phyloP scores from a whole-genome alignment of 1,284 basidiomycete species.

The Ustilago vetiveriae region DNA sequence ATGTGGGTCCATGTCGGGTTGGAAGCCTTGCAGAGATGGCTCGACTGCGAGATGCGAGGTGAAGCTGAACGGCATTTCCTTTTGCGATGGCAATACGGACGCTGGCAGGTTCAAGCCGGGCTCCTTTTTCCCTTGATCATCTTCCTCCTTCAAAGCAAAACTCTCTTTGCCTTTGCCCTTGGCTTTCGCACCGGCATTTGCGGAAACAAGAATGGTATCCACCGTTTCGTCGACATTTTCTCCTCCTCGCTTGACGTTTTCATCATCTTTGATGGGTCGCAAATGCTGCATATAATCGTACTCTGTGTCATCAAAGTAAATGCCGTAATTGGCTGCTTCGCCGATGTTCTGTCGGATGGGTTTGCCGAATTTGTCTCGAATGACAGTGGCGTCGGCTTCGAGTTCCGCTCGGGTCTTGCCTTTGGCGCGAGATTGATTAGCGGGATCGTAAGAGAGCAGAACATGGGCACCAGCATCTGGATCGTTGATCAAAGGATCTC shows the following conservation, averaged over 20 bases:
- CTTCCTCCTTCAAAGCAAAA: conserved; percentile 47
- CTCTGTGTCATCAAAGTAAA: conserved; percentile 96
- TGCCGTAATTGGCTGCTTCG: conserved; percentile 87
- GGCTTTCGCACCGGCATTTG: conserved; percentile 31
- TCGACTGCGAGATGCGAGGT: conserved; percentile 43
- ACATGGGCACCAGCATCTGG: conserved; percentile 88
- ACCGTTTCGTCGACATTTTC: conserved; percentile 57
- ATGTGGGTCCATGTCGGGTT: conserved; percentile 96
- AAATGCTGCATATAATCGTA: conserved; percentile 99
- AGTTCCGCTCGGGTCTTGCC: conserved; percentile 81
- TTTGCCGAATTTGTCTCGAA: conserved; percentile 69
- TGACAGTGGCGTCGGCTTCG: conserved; percentile 72
- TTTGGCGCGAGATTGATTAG: conserved; percentile 68
- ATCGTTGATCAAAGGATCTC: conserved; percentile 94
- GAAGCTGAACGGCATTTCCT: conserved; percentile 49
- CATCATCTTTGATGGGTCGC: conserved; percentile 55
- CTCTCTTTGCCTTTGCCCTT: conserved; percentile 47
- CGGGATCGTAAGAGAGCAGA: conserved; percentile 80
- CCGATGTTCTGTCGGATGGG: conserved; percentile 71
- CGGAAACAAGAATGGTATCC: conserved; percentile 51
- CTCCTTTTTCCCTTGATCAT: conserved; percentile 9
- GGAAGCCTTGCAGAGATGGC: conserved; percentile 75
- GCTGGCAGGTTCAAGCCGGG: conserved; percentile 72
- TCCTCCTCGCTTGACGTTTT: conserved; percentile 58
- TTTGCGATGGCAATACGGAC: conserved; percentile 68